A percentile compares a stretch with the other conserved stretches of the same genome.
phyloP scores from a whole-genome alignment of 75 land plant species.

The Larix kaempferi region DNA sequence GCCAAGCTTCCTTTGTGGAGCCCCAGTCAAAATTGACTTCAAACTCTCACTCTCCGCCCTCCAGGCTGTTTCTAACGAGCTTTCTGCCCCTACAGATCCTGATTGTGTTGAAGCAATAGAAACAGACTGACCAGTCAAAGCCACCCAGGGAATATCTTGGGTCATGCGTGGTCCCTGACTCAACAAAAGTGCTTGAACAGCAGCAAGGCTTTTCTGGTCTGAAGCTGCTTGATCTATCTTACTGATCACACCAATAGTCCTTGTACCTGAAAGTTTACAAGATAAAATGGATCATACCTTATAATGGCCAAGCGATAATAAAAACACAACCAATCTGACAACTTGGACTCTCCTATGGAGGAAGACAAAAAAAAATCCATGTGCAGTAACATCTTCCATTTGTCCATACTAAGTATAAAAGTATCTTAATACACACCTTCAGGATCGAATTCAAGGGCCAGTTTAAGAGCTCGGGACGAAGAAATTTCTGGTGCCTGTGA shows the following conservation, averaged over 20 bases:
- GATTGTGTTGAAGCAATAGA: constrained; percentile 93
- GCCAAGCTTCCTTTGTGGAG: constrained; percentile 86
- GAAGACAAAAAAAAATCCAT: too few species aligned
- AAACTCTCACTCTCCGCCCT: constrained; percentile 91
- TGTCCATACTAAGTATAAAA: not conserved
- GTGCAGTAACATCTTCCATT: not conserved
- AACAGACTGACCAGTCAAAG: constrained; percentile 97
- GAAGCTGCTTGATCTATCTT: constrained; percentile 96
- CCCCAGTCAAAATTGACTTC: constrained; percentile 74
- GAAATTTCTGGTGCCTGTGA: constrained; percentile 85
- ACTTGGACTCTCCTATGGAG: not conserved
- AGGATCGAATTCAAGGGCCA: constrained; percentile 83
- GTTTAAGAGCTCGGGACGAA: constrained; percentile 64
- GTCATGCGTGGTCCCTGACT: constrained; percentile 85
- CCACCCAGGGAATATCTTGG: constrained; percentile 91
- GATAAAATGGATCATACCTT: not conserved
- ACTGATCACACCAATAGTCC: constrained; percentile 96
- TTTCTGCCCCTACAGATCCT: constrained; percentile 77
- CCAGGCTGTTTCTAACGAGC: constrained; percentile 98
- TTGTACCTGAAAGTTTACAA: constrained; percentile 47
- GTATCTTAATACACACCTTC: constrained; percentile 50
- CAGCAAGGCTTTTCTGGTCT: constrained; percentile 83
- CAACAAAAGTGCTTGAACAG: constrained; percentile 87
- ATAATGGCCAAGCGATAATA: not conserved
- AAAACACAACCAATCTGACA: not conserved